These are phyloP conservation scores for Scenedesmus sp. DNA, from an alignment of 163 green algal genomes.

Conservation along the genomic window DNA sequence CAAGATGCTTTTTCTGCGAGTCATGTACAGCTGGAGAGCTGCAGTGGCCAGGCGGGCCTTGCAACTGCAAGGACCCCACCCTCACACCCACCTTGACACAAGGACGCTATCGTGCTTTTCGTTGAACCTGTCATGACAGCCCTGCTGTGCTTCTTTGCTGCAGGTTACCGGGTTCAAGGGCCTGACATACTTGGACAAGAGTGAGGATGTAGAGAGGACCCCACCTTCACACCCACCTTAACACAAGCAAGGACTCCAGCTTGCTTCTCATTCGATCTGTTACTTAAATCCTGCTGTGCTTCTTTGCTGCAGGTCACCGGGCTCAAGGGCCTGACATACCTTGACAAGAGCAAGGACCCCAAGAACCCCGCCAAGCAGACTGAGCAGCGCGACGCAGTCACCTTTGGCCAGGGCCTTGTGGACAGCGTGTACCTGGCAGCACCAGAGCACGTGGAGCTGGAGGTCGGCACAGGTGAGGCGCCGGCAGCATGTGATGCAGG, in stretches of 20 bases:
- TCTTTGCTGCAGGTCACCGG: slow-evolving; percentile 25
- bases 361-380: slow-evolving; percentile 81
- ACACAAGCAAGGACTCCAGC: slow-evolving; percentile 80
- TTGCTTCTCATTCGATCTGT: too few species aligned
- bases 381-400: slow-evolving; percentile 79
- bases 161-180: slow-evolving; percentile 59
- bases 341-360: slow-evolving; percentile 88
- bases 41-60: too few species aligned
- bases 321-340: slow-evolving; percentile 78
- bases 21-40: too few species aligned
- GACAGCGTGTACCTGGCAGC: slow-evolving; percentile 89
- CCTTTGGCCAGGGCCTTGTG: slow-evolving; percentile 71
- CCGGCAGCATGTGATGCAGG: too few species aligned
- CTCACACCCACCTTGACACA: too few species aligned
- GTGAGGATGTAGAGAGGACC: slow-evolving; percentile 75
- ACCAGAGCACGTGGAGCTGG: slow-evolving; percentile 84
- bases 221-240: too few species aligned
- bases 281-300: neutral
- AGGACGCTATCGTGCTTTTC: too few species aligned
- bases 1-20: too few species aligned
- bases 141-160: neutral
- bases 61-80: too few species aligned
- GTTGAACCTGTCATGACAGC: too few species aligned
- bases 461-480: slow-evolving; percentile 79
- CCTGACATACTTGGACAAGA: slow-evolving; percentile 86